Base-by-base conservation (phyloP, 2,329 filamentous ascomycete species). In the Chaetomiaceae sp. region DNA sequence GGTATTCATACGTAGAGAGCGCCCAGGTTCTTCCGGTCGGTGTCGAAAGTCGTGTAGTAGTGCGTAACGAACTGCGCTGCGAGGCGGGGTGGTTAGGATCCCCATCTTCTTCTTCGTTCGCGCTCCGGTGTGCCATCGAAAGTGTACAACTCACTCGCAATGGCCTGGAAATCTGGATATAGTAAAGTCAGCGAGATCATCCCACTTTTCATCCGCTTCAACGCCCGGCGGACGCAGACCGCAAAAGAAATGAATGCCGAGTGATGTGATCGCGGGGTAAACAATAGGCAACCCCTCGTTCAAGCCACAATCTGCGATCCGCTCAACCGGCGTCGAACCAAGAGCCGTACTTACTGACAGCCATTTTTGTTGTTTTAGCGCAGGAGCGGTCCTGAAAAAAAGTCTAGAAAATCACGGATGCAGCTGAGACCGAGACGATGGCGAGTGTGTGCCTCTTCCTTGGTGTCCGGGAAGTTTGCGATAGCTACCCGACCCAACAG, bases 21-120 rank as follows among this genome's bases (percentile, higher is more conserved):
- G 13, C 71, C 73, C 38, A 96, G 80, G 47, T 69, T 64, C 51
- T 73, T 72, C 66, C 90, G 86, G 72, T 91, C 79, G 57, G 67
- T 59, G 70, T 96, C 90, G 73, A 96, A 96, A 55, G 84, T 85
- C 66, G 86, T 78, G 81, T 96, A 96, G 83, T 96, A 97, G 78
- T 86, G 92, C 56, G 85, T 69, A 62, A 92, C 86, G 73, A 97
- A 96, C 74, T 95, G 82, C 71, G 86, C 91, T 96, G 67, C 41
- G 14, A 47, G 37, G 23, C 34, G 34, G 47, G 36, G 9, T 9
- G 25, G 25, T 27, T 9, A 27, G 25, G 25, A 9, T 27, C 25
- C 25, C 25, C n/a, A n/a, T n/a, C n/a, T n/a, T 27, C 5, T 27
- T 27, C 33, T n/a, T 6, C 43, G n/a, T n/a, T n/a, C n/a, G n/a